These are phyloP conservation scores for Blastomyces parvus DNA, from an alignment of 2,329 filamentous ascomycete genomes.

Conservation along the genomic window DNA sequence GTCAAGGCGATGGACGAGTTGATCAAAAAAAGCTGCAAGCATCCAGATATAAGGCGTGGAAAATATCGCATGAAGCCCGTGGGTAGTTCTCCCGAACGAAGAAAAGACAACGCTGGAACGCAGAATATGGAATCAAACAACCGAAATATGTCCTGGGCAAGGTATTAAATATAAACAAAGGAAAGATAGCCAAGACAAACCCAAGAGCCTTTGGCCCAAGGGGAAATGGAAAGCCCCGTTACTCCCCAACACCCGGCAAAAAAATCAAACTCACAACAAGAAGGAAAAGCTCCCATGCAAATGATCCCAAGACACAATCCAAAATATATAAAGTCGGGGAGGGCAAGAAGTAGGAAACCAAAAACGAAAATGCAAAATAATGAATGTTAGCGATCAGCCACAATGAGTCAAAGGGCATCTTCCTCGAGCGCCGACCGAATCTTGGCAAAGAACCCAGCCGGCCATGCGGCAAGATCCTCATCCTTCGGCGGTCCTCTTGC, in stretches of 20 bases:
- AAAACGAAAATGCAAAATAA: not conserved
- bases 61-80: not conserved
- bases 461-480: constrained; percentile 45
- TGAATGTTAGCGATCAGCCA: not conserved
- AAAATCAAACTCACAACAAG: not conserved
- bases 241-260: not conserved
- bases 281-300: no score
- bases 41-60: no score
- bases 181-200: not conserved
- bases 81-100: not conserved
- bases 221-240: no score
- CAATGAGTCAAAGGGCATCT: constrained; percentile 25
- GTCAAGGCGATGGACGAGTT: not conserved
- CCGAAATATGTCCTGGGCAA: not conserved
- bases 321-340: not conserved
- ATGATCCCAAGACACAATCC: not conserved
- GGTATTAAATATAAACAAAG: not conserved
- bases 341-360: not conserved
- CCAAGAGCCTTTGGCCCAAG: not conserved
- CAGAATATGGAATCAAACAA: constrained; percentile 6
- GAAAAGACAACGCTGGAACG: constrained; percentile 2
- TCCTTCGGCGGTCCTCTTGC: constrained; percentile 48
- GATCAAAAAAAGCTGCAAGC: not conserved
- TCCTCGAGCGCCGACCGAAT: constrained; percentile 39
- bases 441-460: constrained; percentile 40